phyloP scores from a whole-genome alignment of 768 basidiomycete genomes.

The Termitomyces heimii region DNA sequence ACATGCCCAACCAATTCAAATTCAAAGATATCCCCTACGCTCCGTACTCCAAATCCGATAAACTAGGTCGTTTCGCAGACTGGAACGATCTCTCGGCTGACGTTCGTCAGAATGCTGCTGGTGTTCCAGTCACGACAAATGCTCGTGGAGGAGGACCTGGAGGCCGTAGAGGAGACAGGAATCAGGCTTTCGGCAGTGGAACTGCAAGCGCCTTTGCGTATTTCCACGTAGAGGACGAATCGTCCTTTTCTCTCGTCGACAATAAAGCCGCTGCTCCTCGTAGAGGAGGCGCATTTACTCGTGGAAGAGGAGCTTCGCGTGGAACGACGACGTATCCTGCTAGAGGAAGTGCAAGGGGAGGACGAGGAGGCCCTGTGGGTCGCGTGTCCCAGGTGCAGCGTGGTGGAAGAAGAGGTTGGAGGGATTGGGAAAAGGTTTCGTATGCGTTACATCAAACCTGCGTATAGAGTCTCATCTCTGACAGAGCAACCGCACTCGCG shows the following conservation, averaged over 20 bases:
- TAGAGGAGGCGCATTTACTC: constrained; percentile 58
- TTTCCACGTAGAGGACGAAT: constrained; percentile 98
- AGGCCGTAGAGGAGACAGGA: constrained; percentile 67
- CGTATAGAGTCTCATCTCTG: constrained; percentile 10
- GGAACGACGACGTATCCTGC: constrained; percentile 34
- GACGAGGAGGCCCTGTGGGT: constrained; percentile 38
- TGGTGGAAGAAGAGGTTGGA: constrained; percentile 73
- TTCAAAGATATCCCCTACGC: constrained; percentile 99
- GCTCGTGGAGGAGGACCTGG: constrained; percentile 44
- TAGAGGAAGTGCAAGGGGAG: constrained; percentile 43
- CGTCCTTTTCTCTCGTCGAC: constrained; percentile 93
- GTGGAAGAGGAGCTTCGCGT: constrained; percentile 51
- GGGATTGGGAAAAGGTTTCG: constrained; percentile 96
- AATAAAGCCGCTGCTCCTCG: constrained; percentile 70
- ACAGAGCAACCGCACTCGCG: constrained; percentile 78
- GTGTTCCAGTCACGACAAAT: constrained; percentile 39
- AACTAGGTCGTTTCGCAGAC: constrained; percentile 95
- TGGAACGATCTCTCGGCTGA: constrained; percentile 84
- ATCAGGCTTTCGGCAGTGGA: constrained; percentile 85
- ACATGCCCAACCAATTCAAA: constrained; percentile 87
- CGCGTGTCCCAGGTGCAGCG: constrained; percentile 39
- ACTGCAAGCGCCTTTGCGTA: constrained; percentile 91
- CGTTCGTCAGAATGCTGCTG: constrained; percentile 48
- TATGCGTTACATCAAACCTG: too few species aligned
- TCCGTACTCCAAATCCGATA: constrained; percentile 98